These are phyloP conservation scores for Nannizziopsis arthrosporioides DNA, from an alignment of 2,329 filamentous ascomycete genomes.

Conservation along the genomic window DNA sequence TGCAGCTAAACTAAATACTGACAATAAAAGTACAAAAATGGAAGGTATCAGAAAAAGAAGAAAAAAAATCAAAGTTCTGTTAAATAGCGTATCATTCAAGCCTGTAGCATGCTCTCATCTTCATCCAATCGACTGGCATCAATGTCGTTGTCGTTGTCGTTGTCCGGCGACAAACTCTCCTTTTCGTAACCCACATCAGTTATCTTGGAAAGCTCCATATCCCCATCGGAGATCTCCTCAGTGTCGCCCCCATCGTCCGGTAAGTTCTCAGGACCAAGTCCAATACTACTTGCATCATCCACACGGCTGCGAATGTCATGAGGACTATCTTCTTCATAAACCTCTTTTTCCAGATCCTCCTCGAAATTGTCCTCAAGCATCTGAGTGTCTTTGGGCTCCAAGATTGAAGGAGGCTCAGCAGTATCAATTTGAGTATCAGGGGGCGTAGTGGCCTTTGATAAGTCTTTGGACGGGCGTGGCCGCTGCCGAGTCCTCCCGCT, in stretches of 20 bases:
- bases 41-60: neutral
- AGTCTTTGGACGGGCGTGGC: constrained; percentile 3
- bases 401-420: neutral
- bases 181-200: constrained; percentile 1
- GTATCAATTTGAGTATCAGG: neutral
- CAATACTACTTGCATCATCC: constrained; percentile 9
- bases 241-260: constrained; percentile 6
- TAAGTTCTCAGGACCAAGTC: neutral
- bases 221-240: constrained; percentile 12
- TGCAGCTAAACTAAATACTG: too few species aligned
- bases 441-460: neutral
- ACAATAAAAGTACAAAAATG: neutral
- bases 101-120: constrained; percentile 12
- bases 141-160: constrained; percentile 1
- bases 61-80: neutral
- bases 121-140: constrained; percentile 6
- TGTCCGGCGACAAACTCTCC: constrained; percentile 3
- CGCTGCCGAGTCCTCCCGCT: neutral
- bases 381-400: neutral
- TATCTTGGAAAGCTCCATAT: constrained; percentile 10
- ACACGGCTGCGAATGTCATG: constrained; percentile 2
- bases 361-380: neutral
- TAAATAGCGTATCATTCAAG: neutral
- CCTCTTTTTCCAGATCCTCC: constrained; percentile 10
- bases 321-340: constrained; percentile 6